Evolutionary conservation across 108 stramenopile genomes (phyloP), one percentile per base, ranked within the genome.

Genomic region (Schizochytrium sp.): DNA sequence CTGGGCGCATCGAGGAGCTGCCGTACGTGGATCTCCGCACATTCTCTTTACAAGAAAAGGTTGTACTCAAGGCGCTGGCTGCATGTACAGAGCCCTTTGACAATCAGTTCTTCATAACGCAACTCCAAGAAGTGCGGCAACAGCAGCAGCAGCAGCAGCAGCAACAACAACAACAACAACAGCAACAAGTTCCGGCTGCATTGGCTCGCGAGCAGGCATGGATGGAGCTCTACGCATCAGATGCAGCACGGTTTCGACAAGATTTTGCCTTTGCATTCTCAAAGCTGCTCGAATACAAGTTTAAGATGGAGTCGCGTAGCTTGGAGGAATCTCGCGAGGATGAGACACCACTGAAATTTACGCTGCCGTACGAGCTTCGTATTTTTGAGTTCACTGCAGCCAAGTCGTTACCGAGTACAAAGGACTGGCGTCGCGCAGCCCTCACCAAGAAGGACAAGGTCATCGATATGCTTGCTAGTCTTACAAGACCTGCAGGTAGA

Each of bases 201-300:
- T 44, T 69, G 64, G 42, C 64, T 12, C 47, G 53, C 8, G 76
- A 83, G 53, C 47, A 40, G n/a, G 76, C 47, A 5, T 83, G 76
- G 76, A 49, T 83, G 28, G 76, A 83, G 76, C 76, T 83, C 50
- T 83, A 83, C 2, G 76, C 76, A 47, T 10, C 76, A 17, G 76
- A 83, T 40, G 76, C 47, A 5, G 47, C 53, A n/a, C 47, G 76
- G 5, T 83, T 83, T 40, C 50, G 47, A n/a, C 76, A 83, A 42
- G 76, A 83, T 40, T 83, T 83, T 55, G 53, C 76, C 76, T 83
- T 83, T 83, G 76, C 76, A 10, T 83, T 55, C 40, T 55, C 76
- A n/a, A 83, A 83, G 28, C 76, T 83, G 5, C 76, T 55, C 15
- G 76, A 83, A 28, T 83, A 55, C 50, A 83, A 83, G 76, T 83